Evolutionary conservation across 78 protist species (phyloP), one percentile per base, ranked within the genome.

Genomic region (Dictyostelium discoideum): DNA sequence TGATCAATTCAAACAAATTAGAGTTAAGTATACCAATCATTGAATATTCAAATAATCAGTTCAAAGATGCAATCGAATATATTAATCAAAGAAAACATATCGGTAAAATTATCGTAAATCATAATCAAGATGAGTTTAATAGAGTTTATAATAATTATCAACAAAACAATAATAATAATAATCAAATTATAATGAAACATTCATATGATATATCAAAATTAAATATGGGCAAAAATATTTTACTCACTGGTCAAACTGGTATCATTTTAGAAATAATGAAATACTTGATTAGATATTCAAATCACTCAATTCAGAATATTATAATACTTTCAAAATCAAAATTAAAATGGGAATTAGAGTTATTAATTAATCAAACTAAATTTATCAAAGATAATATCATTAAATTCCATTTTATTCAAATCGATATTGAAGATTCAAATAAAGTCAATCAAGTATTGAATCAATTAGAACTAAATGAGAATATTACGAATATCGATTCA

Each of bases 191-290:
- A 8, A 44, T 79, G 63, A n/a, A 20, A 42, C 37, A n/a, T 77
- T 32, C 46, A 32, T 29, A 39, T 77, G 83, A 39, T 40, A n/a
- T 69, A 8, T 69, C 77, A n/a, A 80, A 26, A 69, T 69, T 69
- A 26, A 26, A 69, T 26, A 3, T 87, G 14, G 86, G 72, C 54
- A 82, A 44, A 44, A 78, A 40, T 5, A 5, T 87, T 6, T 69
- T 90, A 20, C 50, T 90, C n/a, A 90, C 95, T 50, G 95, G 95
- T 32, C 95, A 90, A 82, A 16, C 80, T 24, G 95, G 95, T 82
- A 50, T 90, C n/a, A 44, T 78, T 7, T 24, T 90, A 11, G 74
- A 26, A 29, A 83, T 82, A 13, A 29, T 90, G 26, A 65, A 63
- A 44, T 90, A 87, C 78, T 14, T 90, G 13, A 20, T 82, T 6